A percentile compares a stretch with the other conserved stretches of the same genome.
phyloP scores from a whole-genome alignment of 805 yeast genomes.

The Priceomyces haplophilus region DNA sequence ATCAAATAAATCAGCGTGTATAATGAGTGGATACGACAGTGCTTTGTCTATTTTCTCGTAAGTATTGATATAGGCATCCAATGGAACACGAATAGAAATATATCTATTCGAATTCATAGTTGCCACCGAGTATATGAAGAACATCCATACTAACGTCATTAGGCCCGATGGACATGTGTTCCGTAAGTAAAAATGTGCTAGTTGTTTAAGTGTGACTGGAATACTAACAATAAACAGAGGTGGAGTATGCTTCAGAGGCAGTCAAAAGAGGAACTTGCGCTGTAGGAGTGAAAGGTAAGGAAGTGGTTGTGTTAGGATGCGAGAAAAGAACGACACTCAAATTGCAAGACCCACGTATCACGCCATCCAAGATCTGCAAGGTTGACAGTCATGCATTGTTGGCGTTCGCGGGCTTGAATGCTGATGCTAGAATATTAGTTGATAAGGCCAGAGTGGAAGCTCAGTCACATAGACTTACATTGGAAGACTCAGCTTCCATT shows the following conservation, averaged over 20 bases:
- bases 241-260: constrained; percentile 96
- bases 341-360: constrained; percentile 92
- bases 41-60: constrained; percentile 96
- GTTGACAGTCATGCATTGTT: constrained; percentile 87
- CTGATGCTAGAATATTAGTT: constrained; percentile 94
- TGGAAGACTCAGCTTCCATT: constrained; percentile 89
- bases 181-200: constrained; percentile 48
- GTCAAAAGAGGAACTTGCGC: constrained; percentile 98
- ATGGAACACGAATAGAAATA: background rate
- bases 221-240: constrained; percentile 53
- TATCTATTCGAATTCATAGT: constrained; percentile 1
- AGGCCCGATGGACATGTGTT: constrained; percentile 99
- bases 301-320: constrained; percentile 90
- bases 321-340: constrained; percentile 94
- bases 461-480: constrained; percentile 87
- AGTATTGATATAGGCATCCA: constrained; percentile 27
- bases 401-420: constrained; percentile 96
- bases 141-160: constrained; percentile 28
- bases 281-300: constrained; percentile 90
- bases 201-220: background rate
- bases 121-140: constrained; percentile 11
- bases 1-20: constrained; percentile 3
- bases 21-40: constrained; percentile 98
- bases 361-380: constrained; percentile 90
- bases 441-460: constrained; percentile 97